Evolutionary conservation across 257 asterid genomes (phyloP), one percentile per base, ranked within the genome.

Genomic region (Anisodus acutangulus): DNA sequence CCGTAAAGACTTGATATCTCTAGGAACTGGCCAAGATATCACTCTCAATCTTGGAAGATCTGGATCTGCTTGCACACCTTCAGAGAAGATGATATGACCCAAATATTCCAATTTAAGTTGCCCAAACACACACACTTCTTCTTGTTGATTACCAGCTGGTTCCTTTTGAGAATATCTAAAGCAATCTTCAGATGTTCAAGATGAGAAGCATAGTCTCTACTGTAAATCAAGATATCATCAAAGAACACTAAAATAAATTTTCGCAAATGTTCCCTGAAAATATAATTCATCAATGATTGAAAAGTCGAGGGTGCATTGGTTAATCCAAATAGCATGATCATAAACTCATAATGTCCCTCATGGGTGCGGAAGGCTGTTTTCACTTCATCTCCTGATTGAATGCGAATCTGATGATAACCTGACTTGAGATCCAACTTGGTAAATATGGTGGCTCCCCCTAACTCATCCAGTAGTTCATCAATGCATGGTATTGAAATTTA

Each of bases 181-280:
- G 31, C 76, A 37, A 15, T 47, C 22, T 68, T 68, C 51, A 68
- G 37, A 37, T 37, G 51, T 4, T 41, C 12, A 8, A 68, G 6
- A 68, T 37, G 22, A 37, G 76, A 68, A 68, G 49, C 49, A 67
- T 37, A 67, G 19, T 67, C 49, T 8, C 4, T 37, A 6, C 1
- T 35, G 6, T 13, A 57, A 15, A 39, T 43, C 9, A 83, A 39
- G 37, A 67, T 51, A 49, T 82, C 85, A 49, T 82, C 85, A 51
- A 67, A 82, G 55, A 82, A 53, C 1, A 60, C 22, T 13, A 19
- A 31, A n/a, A 41, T 37, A 37, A 67, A 53, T 5, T 26, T 64
- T 4, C n/a, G 79, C 4, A 82, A 26, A 47, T 16, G 57, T 0
- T 55, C 62, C 9, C 4, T 4, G 41, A 51, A 82, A n/a, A 66